Base-by-base conservation (phyloP, 495 filamentous ascomycete genomes). In the Neurospora discreta region DNA sequence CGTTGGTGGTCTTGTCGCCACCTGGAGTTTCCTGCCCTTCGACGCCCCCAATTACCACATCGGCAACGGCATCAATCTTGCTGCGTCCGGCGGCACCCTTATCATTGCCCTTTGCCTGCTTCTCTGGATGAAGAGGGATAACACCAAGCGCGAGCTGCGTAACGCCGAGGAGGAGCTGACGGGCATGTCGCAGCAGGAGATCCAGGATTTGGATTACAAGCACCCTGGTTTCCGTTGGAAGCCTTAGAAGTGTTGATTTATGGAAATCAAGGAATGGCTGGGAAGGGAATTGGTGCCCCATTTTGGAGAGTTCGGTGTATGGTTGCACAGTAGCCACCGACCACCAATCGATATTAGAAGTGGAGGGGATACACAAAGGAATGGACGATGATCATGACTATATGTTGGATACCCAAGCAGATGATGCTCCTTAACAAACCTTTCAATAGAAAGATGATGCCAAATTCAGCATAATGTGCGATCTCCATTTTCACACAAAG, bases 51-150 rank as follows among this genome's bases (percentile, higher is more conserved):
- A 92, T 71, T 93, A 91, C 78, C 89, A 81, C 70, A 91, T 92
- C 73, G 91, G 91, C 1, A 92, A 93, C 78, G 90, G 90, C 0
- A 77, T 93, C 42, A 92, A 93, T 76, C 78, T 92, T n/a, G 90
- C 89, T 0, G 87, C 89, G 0, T 78, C 84, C 3, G 81, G 80
- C n/a, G 79, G 80, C 26, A 87, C 84, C 10, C 75, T 92, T 7
- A 10, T 92, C 16, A 16, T 88, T 5, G 75, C 81, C 11, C 82
- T 84, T 3, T 52, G 69, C 0, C 74, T 88, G 67, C 80, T 88
- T 76, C 20, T 84, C 0, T 93, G 87, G 85, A 93, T 93, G 87
- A 78, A 77, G n/a, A 78, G 77, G 78, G 86, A 91, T 74, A 93
- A 93, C 74, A 84, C 81, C 77, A 83, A 81, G 76, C 82, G 91